phyloP scores from a whole-genome alignment of 345 rosid species.

The Ceriops zippeliana region DNA sequence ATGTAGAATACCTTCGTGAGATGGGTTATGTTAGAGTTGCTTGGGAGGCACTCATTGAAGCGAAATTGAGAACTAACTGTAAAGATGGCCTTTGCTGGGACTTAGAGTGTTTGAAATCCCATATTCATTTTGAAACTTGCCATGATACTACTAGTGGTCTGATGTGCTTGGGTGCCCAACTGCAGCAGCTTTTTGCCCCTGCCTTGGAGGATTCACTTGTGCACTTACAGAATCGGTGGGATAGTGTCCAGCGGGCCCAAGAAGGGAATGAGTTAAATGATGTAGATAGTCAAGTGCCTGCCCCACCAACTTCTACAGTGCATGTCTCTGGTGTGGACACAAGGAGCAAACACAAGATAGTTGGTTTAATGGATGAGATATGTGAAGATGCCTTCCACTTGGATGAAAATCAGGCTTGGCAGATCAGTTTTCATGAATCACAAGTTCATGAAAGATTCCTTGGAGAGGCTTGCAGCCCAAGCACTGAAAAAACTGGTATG shows the following conservation, averaged over 20 bases:
- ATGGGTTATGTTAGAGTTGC: constrained; percentile 83
- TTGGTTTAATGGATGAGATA: constrained; percentile 76
- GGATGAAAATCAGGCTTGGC: constrained; percentile 39
- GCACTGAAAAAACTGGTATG: constrained; percentile 37
- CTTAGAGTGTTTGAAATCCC: constrained; percentile 69
- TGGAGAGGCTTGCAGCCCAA: constrained; percentile 38
- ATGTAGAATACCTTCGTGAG: constrained; percentile 56
- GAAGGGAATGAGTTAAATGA: constrained; percentile 37
- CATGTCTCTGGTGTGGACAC: constrained; percentile 27
- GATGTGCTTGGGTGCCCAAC: constrained; percentile 67
- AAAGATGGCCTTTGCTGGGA: constrained; percentile 65
- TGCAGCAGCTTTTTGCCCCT: constrained; percentile 85
- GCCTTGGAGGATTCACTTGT: constrained; percentile 80
- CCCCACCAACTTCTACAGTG: constrained; percentile 38
- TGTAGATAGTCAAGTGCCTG: constrained; percentile 32
- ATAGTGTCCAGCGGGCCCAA: constrained; percentile 51
- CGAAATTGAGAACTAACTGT: constrained; percentile 52
- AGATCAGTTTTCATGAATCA: constrained; percentile 35
- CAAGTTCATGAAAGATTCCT: constrained; percentile 32
- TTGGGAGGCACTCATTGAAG: constrained; percentile 60
- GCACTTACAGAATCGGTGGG: constrained; percentile 87
- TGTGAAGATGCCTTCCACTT: constrained; percentile 66
- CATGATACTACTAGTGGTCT: constrained; percentile 78
- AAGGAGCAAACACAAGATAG: constrained; percentile 26
- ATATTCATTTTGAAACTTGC: constrained; percentile 68